phyloP scores from a whole-genome alignment of 208 protist species.

The Trypanosoma lewisi region DNA sequence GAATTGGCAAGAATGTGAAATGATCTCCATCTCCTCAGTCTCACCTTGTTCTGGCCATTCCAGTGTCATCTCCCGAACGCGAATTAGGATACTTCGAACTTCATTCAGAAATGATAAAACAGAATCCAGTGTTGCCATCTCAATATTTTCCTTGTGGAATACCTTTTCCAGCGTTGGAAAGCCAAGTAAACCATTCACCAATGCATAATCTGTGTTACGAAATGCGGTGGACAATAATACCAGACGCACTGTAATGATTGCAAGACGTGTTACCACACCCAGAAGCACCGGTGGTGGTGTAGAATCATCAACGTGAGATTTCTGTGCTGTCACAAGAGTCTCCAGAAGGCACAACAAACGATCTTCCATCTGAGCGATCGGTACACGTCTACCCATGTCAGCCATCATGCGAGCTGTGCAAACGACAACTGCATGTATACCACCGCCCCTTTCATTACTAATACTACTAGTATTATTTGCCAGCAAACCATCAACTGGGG shows the following conservation, averaged over 20 bases:
- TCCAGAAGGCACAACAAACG: neutral
- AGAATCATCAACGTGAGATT: neutral
- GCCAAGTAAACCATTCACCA: conserved; percentile 32
- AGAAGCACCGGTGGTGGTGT: neutral
- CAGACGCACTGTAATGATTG: conserved; percentile 15
- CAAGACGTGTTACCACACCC: conserved; percentile 9
- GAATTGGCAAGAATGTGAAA: neutral
- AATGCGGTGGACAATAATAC: conserved; percentile 21
- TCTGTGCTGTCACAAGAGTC: neutral
- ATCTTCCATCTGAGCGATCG: conserved; percentile 2
- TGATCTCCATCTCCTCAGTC: conserved; percentile 1
- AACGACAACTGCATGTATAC: conserved; percentile 6
- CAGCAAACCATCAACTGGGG: neutral
- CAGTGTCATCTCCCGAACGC: conserved; percentile 17
- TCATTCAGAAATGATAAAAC: conserved; percentile 30
- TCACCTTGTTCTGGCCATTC: conserved; percentile 19
- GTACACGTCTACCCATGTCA: conserved; percentile 1
- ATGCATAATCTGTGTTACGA: conserved; percentile 30
- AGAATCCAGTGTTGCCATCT: conserved; percentile 19
- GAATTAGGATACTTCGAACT: conserved; percentile 18
- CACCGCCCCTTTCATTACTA: no score
- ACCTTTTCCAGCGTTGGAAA: conserved; percentile 15
- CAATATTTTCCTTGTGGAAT: conserved; percentile 10
- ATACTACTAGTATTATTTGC: neutral
- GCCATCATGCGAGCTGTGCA: conserved; percentile 3